Conservation (phyloP, 192 early-diverging fungal genomes). For the Rhizophagus clarus region DNA sequence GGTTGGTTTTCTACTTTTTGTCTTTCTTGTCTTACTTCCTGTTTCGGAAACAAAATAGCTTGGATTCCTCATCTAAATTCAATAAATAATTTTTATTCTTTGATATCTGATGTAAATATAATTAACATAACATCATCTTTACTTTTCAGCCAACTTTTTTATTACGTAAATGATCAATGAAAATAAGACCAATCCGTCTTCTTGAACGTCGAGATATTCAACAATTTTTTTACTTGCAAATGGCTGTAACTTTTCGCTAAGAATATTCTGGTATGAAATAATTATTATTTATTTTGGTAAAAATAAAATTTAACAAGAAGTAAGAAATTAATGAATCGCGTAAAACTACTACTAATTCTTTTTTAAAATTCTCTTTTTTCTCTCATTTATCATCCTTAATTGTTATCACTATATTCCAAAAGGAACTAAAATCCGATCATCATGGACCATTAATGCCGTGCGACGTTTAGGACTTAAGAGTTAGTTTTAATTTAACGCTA, state of each 20-base stretch:
- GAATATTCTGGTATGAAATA: constrained; percentile 38
- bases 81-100: constrained; percentile 26
- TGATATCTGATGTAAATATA: background rate
- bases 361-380: constrained; percentile 61
- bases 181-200: constrained; percentile 80
- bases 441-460: constrained; percentile 24
- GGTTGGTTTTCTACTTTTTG: background rate
- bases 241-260: constrained; percentile 69
- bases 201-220: constrained; percentile 79
- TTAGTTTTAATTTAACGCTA: constrained; percentile 21
- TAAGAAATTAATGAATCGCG: constrained; percentile 36
- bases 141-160: constrained; percentile 71
- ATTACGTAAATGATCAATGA: constrained; percentile 69
- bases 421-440: constrained; percentile 47
- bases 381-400: constrained; percentile 59
- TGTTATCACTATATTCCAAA: constrained; percentile 54
- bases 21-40: constrained; percentile 57
- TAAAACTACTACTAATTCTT: constrained; percentile 67
- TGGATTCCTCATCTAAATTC: constrained; percentile 87
- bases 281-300: constrained; percentile 28
- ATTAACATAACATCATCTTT: constrained; percentile 65
- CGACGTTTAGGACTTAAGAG: constrained; percentile 38
- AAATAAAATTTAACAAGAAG: background rate
- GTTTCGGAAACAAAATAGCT: constrained; percentile 88
- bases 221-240: constrained; percentile 78